Base-by-base conservation (phyloP, 306 rosid genomes). In the Cucumis melo region DNA sequence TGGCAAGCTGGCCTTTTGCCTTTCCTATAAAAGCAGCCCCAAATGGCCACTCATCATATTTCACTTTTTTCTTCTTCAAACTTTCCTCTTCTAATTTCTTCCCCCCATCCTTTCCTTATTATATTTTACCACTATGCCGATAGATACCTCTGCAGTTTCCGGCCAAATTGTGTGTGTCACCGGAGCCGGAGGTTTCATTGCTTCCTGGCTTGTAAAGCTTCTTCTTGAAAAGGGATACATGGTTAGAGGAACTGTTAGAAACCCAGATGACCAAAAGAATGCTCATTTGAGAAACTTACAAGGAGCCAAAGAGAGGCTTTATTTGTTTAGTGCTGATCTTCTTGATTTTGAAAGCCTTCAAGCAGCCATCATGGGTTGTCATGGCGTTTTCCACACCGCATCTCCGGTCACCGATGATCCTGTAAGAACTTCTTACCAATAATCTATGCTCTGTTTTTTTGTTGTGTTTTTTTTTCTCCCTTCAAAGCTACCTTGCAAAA, bases 151-250 rank as follows among this genome's bases (percentile, higher is more conserved):
- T 8, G 56, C 80, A n/a, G 67, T 15, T 79, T 66, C 84, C 10
- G 84, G 85, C 24, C 80, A 88, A 80, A 93, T 84, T 12, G 85
- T 94, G 6, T 91, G 98, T 29, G 97, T 91, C 74, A 91, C 97
- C 51, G 98, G 98, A 4, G 98, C 98, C 13, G 96, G 93, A 1
- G 97, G 98, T 11, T 94, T 88, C 86, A 92, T 94, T 50, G 98
- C 97, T 11, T 91, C 98, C 7, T 94, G 98, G 98, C 83, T 90
- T 0, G 98, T 91, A 2, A 91, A 90, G 29, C 88, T 89, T 39
- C 89, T 94, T 13, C 86, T 94, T 0, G 84, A 86, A 38, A 88
- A 83, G 84, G 96, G 96, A 24, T 94, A 94, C 83, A 78, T 78
- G 54, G 98, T 94, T 10, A 83, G 81, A 82, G 98, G 97, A 79